phyloP scores from a whole-genome alignment of 176 grass and related monocot genomes.

The Areca catechu region DNA sequence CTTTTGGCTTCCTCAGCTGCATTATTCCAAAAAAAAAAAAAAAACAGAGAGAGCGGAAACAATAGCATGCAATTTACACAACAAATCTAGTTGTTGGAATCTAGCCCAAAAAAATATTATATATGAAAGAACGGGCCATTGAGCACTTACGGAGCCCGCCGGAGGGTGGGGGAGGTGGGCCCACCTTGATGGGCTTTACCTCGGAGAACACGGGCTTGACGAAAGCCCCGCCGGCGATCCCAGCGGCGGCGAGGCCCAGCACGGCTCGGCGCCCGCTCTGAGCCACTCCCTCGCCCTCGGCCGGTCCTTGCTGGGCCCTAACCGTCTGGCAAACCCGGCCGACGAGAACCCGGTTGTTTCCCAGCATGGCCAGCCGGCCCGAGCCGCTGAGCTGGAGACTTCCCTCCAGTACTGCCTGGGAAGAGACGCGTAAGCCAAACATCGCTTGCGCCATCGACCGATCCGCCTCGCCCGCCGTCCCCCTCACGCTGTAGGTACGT shows the following conservation, averaged over 20 bases:
- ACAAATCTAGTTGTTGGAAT: no score
- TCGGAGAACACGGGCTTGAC: slow-evolving; percentile 39
- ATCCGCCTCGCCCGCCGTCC: background rate
- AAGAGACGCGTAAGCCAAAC: slow-evolving; percentile 48
- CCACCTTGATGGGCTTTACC: no score
- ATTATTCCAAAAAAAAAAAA: no score
- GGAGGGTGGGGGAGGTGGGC: slow-evolving; percentile 23
- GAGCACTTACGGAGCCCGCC: slow-evolving; percentile 78
- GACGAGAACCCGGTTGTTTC: background rate
- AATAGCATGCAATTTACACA: no score
- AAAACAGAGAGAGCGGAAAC: no score
- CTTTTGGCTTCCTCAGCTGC: no score
- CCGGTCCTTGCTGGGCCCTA: slow-evolving; percentile 29
- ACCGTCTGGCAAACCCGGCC: slow-evolving; percentile 27
- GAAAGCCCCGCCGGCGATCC: slow-evolving; percentile 40
- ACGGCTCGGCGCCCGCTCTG: slow-evolving; percentile 50
- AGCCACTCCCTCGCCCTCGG: slow-evolving; percentile 32
- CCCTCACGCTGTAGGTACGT: no score
- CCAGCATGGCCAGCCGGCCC: background rate
- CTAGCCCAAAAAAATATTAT: no score
- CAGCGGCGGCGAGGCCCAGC: slow-evolving; percentile 61
- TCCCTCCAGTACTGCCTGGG: slow-evolving; percentile 40
- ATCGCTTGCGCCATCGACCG: slow-evolving; percentile 73
- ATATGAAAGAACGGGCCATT: no score
- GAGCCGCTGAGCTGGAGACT: slow-evolving; percentile 23